Evolutionary conservation across 1,284 basidiomycete species (phyloP), one percentile per base, ranked within the genome.

Genomic region (Ganoderma boninense): DNA sequence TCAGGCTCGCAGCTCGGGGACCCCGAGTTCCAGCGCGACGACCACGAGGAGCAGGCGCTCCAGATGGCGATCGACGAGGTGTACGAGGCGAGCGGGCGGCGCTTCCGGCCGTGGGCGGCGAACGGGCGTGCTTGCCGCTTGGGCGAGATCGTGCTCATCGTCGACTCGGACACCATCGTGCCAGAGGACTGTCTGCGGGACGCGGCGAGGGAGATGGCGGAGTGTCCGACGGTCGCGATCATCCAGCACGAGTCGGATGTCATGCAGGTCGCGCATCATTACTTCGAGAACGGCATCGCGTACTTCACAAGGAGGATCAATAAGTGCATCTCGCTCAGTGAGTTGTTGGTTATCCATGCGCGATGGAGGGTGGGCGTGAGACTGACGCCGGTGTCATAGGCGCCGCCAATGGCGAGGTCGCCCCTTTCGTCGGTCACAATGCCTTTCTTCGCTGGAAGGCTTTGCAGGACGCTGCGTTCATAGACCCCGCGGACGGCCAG

Each of bases 361-460:
- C 38, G 62, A 32, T 62, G 40, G 38, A 49, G 38, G 23, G 26
- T 63, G 5, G 26, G 23, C 4, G 46, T 23, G 49, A 23, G 23
- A 52, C 23, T 52, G 49, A 52, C 49, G 49, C 49, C 23, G 11
- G 49, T 11, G 23, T 52, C 65, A 3, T 61, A 80, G 83, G 82
- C 42, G 83, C 82, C 68, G 85, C 87, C 3, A 87, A 85, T 74
- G 88, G 85, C 66, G 87, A 88, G 79, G 83, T 83, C 71, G 85
- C 87, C 0, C 87, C 87, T 2, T 89, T 89, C 75, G 86, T 89
- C 76, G 88, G 88, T 0, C 88, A 90, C 80, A 89, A 89, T 71
- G 87, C 87, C 68, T 89, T 88, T 82, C 77, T 90, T 44, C 86
- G 87, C 52, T 89, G 88, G 87, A 80, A 81, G 13, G 88, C 88